These are phyloP conservation scores for Clonostachys sp. DNA, from an alignment of 2,329 filamentous ascomycete species.

Conservation along the genomic window DNA sequence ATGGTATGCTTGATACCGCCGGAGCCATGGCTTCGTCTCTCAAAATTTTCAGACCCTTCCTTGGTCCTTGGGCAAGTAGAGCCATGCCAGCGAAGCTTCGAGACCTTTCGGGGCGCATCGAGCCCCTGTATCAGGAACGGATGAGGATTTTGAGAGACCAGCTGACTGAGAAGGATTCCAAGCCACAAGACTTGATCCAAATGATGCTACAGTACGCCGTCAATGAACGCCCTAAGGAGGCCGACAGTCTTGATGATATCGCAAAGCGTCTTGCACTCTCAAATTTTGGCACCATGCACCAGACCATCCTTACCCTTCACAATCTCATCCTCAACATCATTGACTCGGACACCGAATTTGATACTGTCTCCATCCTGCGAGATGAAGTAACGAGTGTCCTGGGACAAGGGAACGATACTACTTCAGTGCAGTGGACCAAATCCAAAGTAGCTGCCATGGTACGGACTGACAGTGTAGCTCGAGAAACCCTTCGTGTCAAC, in stretches of 20 bases:
- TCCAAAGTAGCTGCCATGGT: slow-evolving; percentile 25
- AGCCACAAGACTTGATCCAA: not conserved
- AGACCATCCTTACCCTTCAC: slow-evolving; percentile 28
- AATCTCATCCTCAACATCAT: slow-evolving; percentile 33
- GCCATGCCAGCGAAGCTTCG: not conserved
- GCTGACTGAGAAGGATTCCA: not conserved
- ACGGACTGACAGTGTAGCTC: slow-evolving; percentile 30
- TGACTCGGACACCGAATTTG: slow-evolving; percentile 24
- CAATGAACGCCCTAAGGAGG: slow-evolving; percentile 27
- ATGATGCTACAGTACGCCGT: slow-evolving; percentile 10
- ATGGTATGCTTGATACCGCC: not conserved
- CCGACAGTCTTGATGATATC: slow-evolving; percentile 18
- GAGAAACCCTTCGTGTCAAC: slow-evolving; percentile 28
- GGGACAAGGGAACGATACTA: not conserved
- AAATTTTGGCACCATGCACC: slow-evolving; percentile 32
- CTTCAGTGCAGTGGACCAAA: slow-evolving; percentile 29
- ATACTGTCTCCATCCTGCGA: slow-evolving; percentile 27
- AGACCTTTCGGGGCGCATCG: not conserved
- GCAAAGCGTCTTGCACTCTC: slow-evolving; percentile 18
- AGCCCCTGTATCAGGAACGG: not conserved
- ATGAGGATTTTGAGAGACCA: not conserved
- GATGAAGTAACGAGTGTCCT: slow-evolving; percentile 26
- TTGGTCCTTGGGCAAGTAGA: not conserved
- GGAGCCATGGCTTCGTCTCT: not conserved
- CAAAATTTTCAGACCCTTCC: not conserved